phyloP scores from a whole-genome alignment of 228 moss, liverwort and hornwort species.

The Sphagnum fallax region DNA sequence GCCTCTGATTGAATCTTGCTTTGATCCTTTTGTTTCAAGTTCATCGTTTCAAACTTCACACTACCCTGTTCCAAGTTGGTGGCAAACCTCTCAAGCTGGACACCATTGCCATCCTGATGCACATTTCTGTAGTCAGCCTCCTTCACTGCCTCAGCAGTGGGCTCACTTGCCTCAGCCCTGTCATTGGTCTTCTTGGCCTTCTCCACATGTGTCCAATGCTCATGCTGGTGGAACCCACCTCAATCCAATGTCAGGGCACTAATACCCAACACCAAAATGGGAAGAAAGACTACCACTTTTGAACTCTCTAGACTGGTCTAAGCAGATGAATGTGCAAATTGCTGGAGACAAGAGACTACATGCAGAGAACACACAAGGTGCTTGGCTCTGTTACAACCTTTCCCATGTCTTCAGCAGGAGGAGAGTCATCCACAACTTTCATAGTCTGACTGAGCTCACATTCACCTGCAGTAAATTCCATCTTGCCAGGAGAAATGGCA shows the following conservation, averaged over 20 bases:
- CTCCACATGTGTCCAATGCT: constrained; percentile 20
- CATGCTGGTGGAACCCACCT: background rate
- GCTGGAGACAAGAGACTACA: background rate
- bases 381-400: background rate
- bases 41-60: constrained; percentile 28
- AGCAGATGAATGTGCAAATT: background rate
- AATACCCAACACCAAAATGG: background rate
- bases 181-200: constrained; percentile 27
- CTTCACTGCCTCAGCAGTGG: constrained; percentile 32
- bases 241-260: background rate
- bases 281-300: background rate
- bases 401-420: background rate
- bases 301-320: background rate
- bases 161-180: constrained; percentile 36
- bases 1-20: constrained; percentile 18
- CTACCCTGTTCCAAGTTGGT: constrained; percentile 45
- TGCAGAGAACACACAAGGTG: background rate
- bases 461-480: background rate
- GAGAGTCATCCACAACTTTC: background rate
- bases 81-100: constrained; percentile 58
- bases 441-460: background rate
- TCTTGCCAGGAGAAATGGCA: background rate
- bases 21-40: constrained; percentile 17
- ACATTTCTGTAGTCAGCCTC: constrained; percentile 25
- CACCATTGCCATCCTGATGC: constrained; percentile 35